These are phyloP conservation scores for Trapa bicornis DNA, from an alignment of 345 rosid species.

Conservation along the genomic window DNA sequence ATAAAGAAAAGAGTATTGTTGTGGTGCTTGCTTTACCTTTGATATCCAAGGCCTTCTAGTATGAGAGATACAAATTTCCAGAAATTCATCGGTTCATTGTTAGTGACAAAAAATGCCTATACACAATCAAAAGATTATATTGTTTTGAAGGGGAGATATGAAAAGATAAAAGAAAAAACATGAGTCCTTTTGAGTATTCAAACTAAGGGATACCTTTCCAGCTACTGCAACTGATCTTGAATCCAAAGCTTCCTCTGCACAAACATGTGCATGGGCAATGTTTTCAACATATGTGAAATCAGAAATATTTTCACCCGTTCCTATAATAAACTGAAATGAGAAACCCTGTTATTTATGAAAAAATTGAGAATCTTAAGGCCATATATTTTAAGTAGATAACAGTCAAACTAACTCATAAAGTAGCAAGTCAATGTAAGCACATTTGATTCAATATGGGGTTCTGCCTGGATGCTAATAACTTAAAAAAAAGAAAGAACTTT, in stretches of 20 bases:
- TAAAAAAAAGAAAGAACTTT: not conserved
- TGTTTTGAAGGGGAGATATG: not conserved
- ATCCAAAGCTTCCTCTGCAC: constrained; percentile 70
- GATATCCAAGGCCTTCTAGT: constrained; percentile 68
- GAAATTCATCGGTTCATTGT: constrained; percentile 61
- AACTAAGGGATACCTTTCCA: constrained; percentile 60
- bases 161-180: not conserved
- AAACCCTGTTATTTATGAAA: constrained; percentile 23
- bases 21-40: constrained; percentile 39
- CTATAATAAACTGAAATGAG: constrained; percentile 73
- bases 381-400: not conserved
- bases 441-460: not conserved
- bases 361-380: not conserved
- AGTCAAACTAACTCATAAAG: not conserved
- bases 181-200: not conserved
- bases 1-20: not conserved
- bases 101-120: constrained; percentile 87
- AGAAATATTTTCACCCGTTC: constrained; percentile 69
- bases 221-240: constrained; percentile 53
- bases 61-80: constrained; percentile 63
- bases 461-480: not conserved
- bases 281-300: constrained; percentile 89
- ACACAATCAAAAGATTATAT: constrained; percentile 12
- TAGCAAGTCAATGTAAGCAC: not conserved
- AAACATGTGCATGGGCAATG: constrained; percentile 72